phyloP scores from a whole-genome alignment of 805 yeast species.

The Candida ortonii region DNA sequence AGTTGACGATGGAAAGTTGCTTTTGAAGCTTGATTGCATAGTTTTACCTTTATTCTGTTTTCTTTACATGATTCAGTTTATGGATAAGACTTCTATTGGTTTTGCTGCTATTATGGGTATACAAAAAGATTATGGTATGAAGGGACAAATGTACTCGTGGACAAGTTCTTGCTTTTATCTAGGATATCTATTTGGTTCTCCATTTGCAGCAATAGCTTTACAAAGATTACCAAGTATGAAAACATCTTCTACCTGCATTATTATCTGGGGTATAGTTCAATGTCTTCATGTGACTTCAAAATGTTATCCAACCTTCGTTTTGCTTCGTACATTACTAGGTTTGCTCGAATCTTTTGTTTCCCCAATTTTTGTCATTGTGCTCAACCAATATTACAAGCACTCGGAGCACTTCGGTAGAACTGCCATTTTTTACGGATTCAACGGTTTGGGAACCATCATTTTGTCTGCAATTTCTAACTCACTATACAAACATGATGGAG shows the following conservation, averaged over 20 bases:
- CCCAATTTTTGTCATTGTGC: slow-evolving; percentile 53
- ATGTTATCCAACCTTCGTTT: slow-evolving; percentile 42
- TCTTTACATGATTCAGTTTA: slow-evolving; percentile 22
- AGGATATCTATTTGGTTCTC: slow-evolving; percentile 45
- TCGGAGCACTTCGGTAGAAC: slow-evolving; percentile 44
- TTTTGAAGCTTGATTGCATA: slow-evolving; percentile 19
- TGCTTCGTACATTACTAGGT: slow-evolving; percentile 47
- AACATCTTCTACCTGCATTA: slow-evolving; percentile 34
- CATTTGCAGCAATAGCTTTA: slow-evolving; percentile 38
- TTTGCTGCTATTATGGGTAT: slow-evolving; percentile 45
- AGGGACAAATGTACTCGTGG: slow-evolving; percentile 45
- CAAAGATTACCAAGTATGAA: slow-evolving; percentile 43
- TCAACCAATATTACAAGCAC: slow-evolving; percentile 49
- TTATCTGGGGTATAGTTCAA: slow-evolving; percentile 42
- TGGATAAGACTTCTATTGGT: slow-evolving; percentile 24
- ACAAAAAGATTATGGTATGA: slow-evolving; percentile 45
- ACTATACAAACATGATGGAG: slow-evolving; percentile 22
- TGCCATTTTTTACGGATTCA: slow-evolving; percentile 39
- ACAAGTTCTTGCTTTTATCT: slow-evolving; percentile 50
- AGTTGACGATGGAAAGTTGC: slow-evolving; percentile 12
- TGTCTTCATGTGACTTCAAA: slow-evolving; percentile 42
- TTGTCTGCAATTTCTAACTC: slow-evolving; percentile 40
- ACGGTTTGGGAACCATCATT: slow-evolving; percentile 42
- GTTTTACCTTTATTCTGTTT: slow-evolving; percentile 22
- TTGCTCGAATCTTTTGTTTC: slow-evolving; percentile 50